phyloP scores from a whole-genome alignment of 345 rosid genomes.

The Gossypium mustelinum region DNA sequence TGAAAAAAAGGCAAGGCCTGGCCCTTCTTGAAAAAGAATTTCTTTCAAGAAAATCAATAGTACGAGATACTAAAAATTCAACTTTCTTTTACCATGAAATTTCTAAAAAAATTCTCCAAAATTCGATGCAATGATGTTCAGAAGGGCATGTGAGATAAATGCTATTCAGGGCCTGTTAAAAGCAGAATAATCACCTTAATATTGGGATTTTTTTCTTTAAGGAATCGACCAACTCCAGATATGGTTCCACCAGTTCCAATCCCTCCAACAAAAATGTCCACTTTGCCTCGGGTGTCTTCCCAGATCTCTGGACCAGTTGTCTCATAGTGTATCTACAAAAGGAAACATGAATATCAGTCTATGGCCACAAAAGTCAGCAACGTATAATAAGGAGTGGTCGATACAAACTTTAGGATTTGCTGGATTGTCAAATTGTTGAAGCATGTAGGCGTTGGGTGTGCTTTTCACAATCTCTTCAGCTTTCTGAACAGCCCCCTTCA shows the following conservation, averaged over 20 bases:
- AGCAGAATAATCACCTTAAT: conserved; percentile 44
- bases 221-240: conserved; percentile 64
- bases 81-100: background rate
- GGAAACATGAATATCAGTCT: conserved; percentile 16
- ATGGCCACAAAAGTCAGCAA: background rate
- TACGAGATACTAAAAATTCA: background rate
- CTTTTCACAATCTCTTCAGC: conserved; percentile 61
- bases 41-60: background rate
- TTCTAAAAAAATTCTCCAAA: background rate
- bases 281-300: conserved; percentile 80
- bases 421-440: conserved; percentile 84
- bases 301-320: conserved; percentile 90
- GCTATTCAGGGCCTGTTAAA: background rate
- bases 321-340: conserved; percentile 71
- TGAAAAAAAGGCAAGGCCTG: conserved; percentile 5
- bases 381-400: background rate
- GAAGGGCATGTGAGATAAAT: background rate
- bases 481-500: conserved; percentile 73
- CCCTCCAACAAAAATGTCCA: conserved; percentile 71
- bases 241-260: conserved; percentile 94
- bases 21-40: background rate
- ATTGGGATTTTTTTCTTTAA: conserved; percentile 72
- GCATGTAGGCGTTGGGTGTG: conserved; percentile 70
- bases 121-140: conserved; percentile 1
- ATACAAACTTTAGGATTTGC: conserved; percentile 76